These are phyloP conservation scores for Collybiopsis confluens DNA, from an alignment of 768 basidiomycete genomes.

Conservation along the genomic window DNA sequence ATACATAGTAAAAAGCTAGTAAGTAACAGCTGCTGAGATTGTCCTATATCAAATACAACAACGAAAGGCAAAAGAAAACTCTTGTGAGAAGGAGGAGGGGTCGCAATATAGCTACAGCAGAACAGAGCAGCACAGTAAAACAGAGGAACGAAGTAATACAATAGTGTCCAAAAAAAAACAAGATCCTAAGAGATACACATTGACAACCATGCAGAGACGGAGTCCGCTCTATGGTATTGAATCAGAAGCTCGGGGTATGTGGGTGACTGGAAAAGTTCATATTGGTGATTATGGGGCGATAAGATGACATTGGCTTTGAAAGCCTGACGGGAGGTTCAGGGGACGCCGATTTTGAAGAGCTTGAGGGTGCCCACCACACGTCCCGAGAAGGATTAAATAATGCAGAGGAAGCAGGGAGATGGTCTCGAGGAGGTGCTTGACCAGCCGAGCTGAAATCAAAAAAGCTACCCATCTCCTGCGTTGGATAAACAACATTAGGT, in stretches of 20 bases:
- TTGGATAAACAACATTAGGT: not conserved
- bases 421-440: not conserved
- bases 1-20: too few relatives aligned
- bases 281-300: not conserved
- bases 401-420: not conserved
- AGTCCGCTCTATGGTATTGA: too few relatives aligned
- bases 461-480: not conserved
- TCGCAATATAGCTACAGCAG: too few relatives aligned
- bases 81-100: too few relatives aligned
- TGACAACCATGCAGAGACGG: too few relatives aligned
- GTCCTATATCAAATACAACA: too few relatives aligned
- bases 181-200: too few relatives aligned
- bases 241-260: not conserved
- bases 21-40: too few relatives aligned
- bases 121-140: too few relatives aligned
- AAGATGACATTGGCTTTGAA: not conserved
- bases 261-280: not conserved
- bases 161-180: too few relatives aligned
- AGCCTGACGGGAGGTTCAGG: not conserved
- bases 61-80: too few relatives aligned
- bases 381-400: not conserved
- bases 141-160: too few relatives aligned
- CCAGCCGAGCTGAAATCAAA: not conserved
- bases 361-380: not conserved
- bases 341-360: not conserved